phyloP scores from a whole-genome alignment of 163 green algal genomes.

The Scenedesmus sp. region DNA sequence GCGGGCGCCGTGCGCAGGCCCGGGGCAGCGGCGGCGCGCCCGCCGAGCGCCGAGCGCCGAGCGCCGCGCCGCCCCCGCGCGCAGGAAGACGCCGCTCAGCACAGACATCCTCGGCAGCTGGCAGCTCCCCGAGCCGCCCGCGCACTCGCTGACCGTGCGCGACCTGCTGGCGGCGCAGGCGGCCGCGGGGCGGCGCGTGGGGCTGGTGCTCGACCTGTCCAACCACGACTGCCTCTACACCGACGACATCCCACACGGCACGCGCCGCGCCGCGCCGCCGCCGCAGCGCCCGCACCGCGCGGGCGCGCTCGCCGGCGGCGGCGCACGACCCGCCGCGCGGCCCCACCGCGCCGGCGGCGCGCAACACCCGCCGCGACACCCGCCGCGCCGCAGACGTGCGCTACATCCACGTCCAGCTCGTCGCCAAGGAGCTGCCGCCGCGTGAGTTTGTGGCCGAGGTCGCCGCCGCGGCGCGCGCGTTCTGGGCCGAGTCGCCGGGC shows the following conservation, averaged over 20 bases:
- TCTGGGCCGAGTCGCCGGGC: slow-evolving; percentile 66
- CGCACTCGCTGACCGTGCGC: slow-evolving; percentile 74
- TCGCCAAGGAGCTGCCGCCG: slow-evolving; percentile 69
- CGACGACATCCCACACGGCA: slow-evolving; percentile 50
- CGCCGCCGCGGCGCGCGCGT: slow-evolving; percentile 57
- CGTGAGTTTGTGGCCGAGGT: slow-evolving; percentile 69
- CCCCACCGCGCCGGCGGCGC: too few species aligned
- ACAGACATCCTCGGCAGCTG: slow-evolving; percentile 77
- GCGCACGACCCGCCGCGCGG: too few species aligned
- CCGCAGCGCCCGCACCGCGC: too few species aligned
- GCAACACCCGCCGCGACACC: too few species aligned
- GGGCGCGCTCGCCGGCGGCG: too few species aligned
- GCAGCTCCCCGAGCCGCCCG: slow-evolving; percentile 65
- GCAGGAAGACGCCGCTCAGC: slow-evolving; percentile 80
- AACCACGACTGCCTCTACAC: slow-evolving; percentile 75
- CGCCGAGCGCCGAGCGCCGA: too few species aligned
- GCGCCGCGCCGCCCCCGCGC: not conserved
- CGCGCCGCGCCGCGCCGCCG: too few species aligned
- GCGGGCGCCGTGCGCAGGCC: slow-evolving; percentile 48
- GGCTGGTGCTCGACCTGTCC: slow-evolving; percentile 84
- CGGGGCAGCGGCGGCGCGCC: too few species aligned
- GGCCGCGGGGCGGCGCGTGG: slow-evolving; percentile 56
- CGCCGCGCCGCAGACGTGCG: slow-evolving; percentile 49
- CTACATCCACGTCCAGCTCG: slow-evolving; percentile 76
- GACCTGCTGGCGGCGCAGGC: slow-evolving; percentile 66